phyloP scores from a whole-genome alignment of 495 filamentous ascomycete genomes.

The Daldinia concentrica region DNA sequence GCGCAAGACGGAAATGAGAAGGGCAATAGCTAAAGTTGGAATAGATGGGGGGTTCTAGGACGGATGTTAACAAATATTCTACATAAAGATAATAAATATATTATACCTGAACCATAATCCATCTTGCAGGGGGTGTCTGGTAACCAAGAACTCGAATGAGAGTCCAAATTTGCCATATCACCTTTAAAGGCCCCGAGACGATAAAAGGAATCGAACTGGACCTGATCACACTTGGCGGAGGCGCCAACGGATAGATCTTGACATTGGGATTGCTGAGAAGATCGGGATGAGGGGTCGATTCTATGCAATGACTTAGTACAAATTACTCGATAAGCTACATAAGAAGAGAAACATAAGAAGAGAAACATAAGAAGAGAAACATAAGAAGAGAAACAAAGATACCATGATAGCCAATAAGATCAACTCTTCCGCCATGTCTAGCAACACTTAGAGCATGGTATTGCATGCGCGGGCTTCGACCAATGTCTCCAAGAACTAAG shows the following conservation, averaged over 20 bases:
- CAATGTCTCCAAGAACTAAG: constrained; percentile 97
- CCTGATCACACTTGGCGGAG: constrained; percentile 68
- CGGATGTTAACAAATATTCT: constrained; percentile 5
- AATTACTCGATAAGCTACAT: not conserved
- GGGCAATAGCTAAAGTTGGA: constrained; percentile 81
- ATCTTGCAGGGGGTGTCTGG: constrained; percentile 72
- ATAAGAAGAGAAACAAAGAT: constrained; percentile 15
- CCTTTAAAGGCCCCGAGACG: constrained; percentile 83
- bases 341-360: too few relatives aligned
- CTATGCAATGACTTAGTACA: constrained; percentile 41
- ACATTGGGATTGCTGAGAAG: constrained; percentile 71
- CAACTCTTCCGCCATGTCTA: constrained; percentile 78
- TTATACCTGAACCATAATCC: constrained; percentile 79
- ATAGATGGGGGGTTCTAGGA: constrained; percentile 91
- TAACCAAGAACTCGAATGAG: constrained; percentile 79
- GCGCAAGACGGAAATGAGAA: constrained; percentile 76
- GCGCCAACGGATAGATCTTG: constrained; percentile 70
- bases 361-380: not conserved
- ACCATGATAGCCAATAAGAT: constrained; percentile 91
- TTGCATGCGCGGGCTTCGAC: constrained; percentile 96
- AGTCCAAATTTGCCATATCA: constrained; percentile 77
- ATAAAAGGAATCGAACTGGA: constrained; percentile 80
- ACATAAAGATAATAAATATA: not conserved
- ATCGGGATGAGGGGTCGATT: constrained; percentile 73
- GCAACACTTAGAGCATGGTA: constrained; percentile 97